These are phyloP conservation scores for Nymphaea thermarum DNA, from an alignment of 164 flowering plant species.

Conservation along the genomic window DNA sequence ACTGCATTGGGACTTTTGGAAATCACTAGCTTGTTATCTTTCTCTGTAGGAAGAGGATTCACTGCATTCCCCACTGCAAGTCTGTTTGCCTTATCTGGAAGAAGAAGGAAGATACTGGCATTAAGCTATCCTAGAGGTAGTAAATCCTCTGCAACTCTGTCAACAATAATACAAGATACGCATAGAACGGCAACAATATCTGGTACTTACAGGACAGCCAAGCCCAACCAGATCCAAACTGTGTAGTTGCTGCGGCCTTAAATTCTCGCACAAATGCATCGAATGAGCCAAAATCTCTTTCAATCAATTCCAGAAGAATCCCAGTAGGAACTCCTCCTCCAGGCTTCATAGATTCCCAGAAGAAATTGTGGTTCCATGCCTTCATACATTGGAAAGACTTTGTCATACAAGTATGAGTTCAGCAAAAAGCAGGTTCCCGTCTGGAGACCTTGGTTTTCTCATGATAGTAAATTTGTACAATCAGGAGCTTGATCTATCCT, in stretches of 20 bases:
- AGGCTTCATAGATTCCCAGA: conserved; percentile 96
- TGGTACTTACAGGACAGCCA: conserved; percentile 79
- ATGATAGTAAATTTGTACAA: no score
- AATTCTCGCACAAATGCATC: conserved; percentile 44
- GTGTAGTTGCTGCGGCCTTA: conserved; percentile 64
- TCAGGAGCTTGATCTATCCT: no score
- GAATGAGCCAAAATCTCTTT: conserved; percentile 87
- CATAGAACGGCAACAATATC: background rate
- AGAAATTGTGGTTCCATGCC: conserved; percentile 91
- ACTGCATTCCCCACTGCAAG: background rate
- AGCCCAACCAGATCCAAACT: conserved; percentile 98
- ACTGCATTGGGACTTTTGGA: conserved; percentile 90
- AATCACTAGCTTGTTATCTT: conserved; percentile 41
- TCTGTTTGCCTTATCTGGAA: background rate
- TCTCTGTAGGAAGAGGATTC: conserved; percentile 34
- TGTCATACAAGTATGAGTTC: no score
- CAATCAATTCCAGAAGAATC: conserved; percentile 54
- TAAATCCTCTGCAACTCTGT: background rate
- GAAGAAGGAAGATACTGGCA: background rate
- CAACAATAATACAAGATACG: background rate
- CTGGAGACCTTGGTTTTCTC: no score
- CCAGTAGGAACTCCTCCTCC: conserved; percentile 79
- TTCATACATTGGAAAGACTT: conserved; percentile 12
- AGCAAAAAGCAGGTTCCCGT: no score
- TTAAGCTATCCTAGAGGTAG: background rate